These are phyloP conservation scores for Blastobotrys muscicola DNA, from an alignment of 805 yeast species.

Conservation along the genomic window DNA sequence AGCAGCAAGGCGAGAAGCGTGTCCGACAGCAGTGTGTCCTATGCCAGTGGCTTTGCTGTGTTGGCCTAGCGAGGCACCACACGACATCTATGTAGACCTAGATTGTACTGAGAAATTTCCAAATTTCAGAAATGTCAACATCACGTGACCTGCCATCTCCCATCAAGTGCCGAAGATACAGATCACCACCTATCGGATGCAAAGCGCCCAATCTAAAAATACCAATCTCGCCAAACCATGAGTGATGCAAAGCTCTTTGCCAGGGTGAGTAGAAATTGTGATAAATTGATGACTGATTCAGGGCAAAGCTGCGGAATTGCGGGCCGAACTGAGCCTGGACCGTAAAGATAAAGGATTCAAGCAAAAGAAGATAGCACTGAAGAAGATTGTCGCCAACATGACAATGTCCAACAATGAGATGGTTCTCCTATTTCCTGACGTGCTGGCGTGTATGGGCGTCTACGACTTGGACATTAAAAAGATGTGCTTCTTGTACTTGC, in stretches of 20 bases:
- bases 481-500: slow-evolving; percentile 58
- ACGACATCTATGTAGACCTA: no score
- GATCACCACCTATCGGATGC: no score
- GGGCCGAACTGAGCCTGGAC: slow-evolving; percentile 26
- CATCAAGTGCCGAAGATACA: no score
- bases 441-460: slow-evolving; percentile 38
- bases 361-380: slow-evolving; percentile 41
- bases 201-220: no score
- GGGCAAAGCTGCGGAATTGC: slow-evolving; percentile 31
- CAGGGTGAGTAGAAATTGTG: slow-evolving; percentile 14
- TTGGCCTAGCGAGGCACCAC: no score
- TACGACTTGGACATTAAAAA: slow-evolving; percentile 63
- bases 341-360: slow-evolving; percentile 27
- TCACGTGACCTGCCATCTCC: no score
- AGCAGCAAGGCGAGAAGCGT: slow-evolving; percentile 43
- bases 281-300: slow-evolving; percentile 3
- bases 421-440: slow-evolving; percentile 55
- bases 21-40: slow-evolving; percentile 78
- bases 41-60: slow-evolving; percentile 66
- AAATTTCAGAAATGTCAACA: no score
- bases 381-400: slow-evolving; percentile 72
- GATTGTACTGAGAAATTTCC: no score
- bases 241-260: slow-evolving; percentile 25
- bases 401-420: slow-evolving; percentile 77
- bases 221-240: slow-evolving; percentile 9